Conservation (phyloP, 2,329 filamentous ascomycete genomes). For the Drechmeria coniospora region DNA sequence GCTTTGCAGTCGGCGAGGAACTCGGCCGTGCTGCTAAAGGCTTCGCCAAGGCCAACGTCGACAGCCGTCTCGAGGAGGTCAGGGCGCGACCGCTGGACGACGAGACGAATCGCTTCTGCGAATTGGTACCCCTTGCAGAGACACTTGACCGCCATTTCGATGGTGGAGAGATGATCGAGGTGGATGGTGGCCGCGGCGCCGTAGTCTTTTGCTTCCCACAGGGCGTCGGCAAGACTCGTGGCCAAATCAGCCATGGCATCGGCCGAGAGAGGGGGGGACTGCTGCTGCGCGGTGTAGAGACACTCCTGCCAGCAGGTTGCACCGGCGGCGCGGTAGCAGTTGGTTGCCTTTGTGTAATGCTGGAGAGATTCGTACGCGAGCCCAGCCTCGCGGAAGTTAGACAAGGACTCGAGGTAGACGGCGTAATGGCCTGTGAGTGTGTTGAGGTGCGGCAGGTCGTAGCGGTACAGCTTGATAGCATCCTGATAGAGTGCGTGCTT, state of each 20-base stretch:
- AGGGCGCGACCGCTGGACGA: constrained; percentile 42
- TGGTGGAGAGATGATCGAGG: constrained; percentile 62
- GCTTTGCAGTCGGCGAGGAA: constrained; percentile 83
- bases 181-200: constrained; percentile 64
- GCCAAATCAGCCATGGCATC: constrained; percentile 53
- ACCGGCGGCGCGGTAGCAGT: constrained; percentile 70
- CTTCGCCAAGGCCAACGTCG: constrained; percentile 66
- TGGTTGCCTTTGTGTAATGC: constrained; percentile 59
- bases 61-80: constrained; percentile 53
- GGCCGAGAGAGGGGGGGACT: constrained; percentile 41
- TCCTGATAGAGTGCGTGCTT: constrained; percentile 68
- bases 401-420: constrained; percentile 56
- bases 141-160: constrained; percentile 54
- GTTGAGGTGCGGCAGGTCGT: constrained; percentile 51
- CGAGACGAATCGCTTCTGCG: constrained; percentile 70
- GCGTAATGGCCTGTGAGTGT: constrained; percentile 68
- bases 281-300: constrained; percentile 60
- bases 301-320: constrained; percentile 75
- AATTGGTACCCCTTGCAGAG: constrained; percentile 83
- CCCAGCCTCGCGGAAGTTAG: constrained; percentile 72
- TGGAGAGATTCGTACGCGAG: constrained; percentile 78
- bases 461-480: constrained; percentile 70
- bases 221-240: constrained; percentile 57
- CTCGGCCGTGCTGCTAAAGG: constrained; percentile 70
- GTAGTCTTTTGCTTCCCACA: constrained; percentile 76